These are phyloP conservation scores for Pseudozyma flocculosa DNA, from an alignment of 1,284 basidiomycete species.

Conservation along the genomic window DNA sequence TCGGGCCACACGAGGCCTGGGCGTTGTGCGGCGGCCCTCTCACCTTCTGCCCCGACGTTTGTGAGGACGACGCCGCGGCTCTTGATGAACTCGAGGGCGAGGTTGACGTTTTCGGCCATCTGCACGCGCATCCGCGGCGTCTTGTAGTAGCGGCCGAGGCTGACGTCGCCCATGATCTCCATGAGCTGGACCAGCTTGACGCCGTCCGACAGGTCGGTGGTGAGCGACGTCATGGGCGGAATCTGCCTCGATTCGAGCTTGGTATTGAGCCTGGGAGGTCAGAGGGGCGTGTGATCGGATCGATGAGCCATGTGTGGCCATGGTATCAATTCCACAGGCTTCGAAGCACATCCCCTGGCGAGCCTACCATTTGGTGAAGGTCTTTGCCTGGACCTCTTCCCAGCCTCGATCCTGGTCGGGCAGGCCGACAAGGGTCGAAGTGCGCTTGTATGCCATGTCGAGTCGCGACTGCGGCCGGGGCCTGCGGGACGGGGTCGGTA, in stretches of 20 bases:
- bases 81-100: constrained; percentile 91
- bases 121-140: constrained; percentile 88
- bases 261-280: constrained; percentile 79
- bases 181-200: constrained; percentile 77
- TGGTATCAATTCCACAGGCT: too few relatives aligned
- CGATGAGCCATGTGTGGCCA: too few relatives aligned
- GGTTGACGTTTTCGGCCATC: constrained; percentile 96
- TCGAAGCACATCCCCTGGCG: too few relatives aligned
- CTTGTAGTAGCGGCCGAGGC: constrained; percentile 86
- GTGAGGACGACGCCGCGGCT: constrained; percentile 92
- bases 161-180: constrained; percentile 69
- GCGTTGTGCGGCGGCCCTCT: too few relatives aligned
- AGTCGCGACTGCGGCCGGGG: too few relatives aligned
- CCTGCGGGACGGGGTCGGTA: too few relatives aligned
- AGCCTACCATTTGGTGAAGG: constrained; percentile 53
- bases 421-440: constrained; percentile 43
- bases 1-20: too few relatives aligned
- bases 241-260: constrained; percentile 83
- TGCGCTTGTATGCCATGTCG: constrained; percentile 47
- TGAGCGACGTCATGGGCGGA: constrained; percentile 85
- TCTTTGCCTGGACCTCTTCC: constrained; percentile 55
- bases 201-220: constrained; percentile 88
- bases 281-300: too few relatives aligned
- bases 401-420: constrained; percentile 51
- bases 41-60: constrained; percentile 93